phyloP scores from a whole-genome alignment of 768 basidiomycete genomes.

The Asterophora parasitica region DNA sequence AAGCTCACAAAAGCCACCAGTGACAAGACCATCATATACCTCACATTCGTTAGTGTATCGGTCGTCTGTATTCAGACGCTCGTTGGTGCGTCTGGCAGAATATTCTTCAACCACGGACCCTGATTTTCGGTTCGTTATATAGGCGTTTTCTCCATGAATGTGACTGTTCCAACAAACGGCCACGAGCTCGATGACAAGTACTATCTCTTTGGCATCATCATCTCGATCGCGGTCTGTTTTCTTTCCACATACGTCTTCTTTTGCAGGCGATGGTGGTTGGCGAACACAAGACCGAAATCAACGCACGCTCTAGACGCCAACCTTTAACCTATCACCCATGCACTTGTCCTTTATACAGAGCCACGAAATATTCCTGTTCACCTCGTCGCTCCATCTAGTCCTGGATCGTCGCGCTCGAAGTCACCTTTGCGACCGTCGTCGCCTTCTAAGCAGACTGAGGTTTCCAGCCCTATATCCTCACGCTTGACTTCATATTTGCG shows the following conservation, averaged over 20 bases:
- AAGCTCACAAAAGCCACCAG: constrained; percentile 54
- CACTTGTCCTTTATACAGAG: neutral
- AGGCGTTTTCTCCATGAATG: constrained; percentile 71
- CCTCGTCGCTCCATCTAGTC: too few species aligned
- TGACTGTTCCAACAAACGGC: constrained; percentile 54
- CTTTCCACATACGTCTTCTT: constrained; percentile 38
- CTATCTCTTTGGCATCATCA: constrained; percentile 52
- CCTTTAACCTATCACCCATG: neutral
- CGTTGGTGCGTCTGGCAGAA: constrained; percentile 38
- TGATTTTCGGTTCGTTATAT: neutral
- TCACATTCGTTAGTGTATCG: constrained; percentile 64
- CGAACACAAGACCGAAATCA: neutral
- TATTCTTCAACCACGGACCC: neutral
- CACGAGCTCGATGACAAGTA: constrained; percentile 30
- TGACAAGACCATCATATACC: constrained; percentile 60
- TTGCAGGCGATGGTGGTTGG: constrained; percentile 64
- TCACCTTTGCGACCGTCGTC: too few species aligned
- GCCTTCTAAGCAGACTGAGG: too few species aligned
- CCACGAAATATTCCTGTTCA: too few species aligned
- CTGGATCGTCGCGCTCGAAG: too few species aligned
- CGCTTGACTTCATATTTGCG: too few species aligned
- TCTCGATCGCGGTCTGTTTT: constrained; percentile 42
- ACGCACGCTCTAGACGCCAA: neutral
- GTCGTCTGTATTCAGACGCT: constrained; percentile 61
- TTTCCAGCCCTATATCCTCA: too few species aligned